phyloP scores from a whole-genome alignment of 306 rosid species.

The Psophocarpus tetragonolobus region DNA sequence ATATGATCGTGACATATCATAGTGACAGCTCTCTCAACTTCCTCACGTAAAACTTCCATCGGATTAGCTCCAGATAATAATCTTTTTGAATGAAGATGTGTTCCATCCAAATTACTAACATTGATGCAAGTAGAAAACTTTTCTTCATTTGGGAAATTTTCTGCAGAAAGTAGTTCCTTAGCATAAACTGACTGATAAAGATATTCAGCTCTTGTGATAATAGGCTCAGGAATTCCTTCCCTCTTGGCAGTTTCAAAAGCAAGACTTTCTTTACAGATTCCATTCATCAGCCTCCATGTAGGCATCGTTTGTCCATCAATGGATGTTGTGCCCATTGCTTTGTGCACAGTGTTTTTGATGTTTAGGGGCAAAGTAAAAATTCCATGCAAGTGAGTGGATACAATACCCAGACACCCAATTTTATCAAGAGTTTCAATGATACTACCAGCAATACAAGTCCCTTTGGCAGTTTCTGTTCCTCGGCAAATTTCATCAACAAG shows the following conservation, averaged over 20 bases:
- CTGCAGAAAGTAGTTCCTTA: constrained; percentile 41
- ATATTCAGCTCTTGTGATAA: constrained; percentile 80
- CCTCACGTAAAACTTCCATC: constrained; percentile 40
- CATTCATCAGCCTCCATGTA: constrained; percentile 82
- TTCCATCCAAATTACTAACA: constrained; percentile 43
- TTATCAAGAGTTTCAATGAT: constrained; percentile 77
- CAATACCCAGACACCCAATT: constrained; percentile 85
- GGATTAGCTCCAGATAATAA: constrained; percentile 27
- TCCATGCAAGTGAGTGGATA: constrained; percentile 96
- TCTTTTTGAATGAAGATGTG: constrained; percentile 31
- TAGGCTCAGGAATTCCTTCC: constrained; percentile 77
- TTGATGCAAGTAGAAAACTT: constrained; percentile 35
- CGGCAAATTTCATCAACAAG: constrained; percentile 97
- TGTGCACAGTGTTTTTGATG: constrained; percentile 61
- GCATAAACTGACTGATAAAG: constrained; percentile 66
- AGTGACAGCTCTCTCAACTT: constrained; percentile 65
- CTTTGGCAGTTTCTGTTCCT: constrained; percentile 96
- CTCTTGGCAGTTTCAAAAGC: constrained; percentile 94
- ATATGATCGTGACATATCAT: constrained; percentile 70
- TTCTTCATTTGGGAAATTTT: constrained; percentile 44
- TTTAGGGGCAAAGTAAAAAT: constrained; percentile 74
- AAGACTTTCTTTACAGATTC: constrained; percentile 90
- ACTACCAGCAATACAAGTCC: constrained; percentile 97
- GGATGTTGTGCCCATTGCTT: constrained; percentile 78
- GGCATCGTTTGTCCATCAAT: constrained; percentile 74